Evolutionary conservation across 1,139 yeast species (phyloP).

Genomic region (Nakaseomyces nivariensis): DNA sequence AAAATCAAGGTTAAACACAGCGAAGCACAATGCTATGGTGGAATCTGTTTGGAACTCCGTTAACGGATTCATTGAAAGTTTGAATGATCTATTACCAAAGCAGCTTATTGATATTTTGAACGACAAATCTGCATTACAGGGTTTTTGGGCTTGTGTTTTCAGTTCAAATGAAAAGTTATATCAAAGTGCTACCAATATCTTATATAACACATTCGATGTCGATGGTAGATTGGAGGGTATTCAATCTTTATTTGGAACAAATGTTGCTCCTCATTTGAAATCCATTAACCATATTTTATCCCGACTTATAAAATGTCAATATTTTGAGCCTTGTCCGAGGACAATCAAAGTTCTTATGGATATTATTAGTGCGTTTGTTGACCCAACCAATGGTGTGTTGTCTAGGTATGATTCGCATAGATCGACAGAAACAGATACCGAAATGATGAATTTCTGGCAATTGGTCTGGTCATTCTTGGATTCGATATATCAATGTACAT

Average conservation of each 20-base stretch:
- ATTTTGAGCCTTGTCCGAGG: constrained; percentile 68
- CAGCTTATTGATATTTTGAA: constrained; percentile 36
- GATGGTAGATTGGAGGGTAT: constrained; percentile 67
- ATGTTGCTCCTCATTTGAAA: constrained; percentile 36
- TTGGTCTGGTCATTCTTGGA: constrained; percentile 61
- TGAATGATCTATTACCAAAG: constrained; percentile 38
- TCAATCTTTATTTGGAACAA: constrained; percentile 39
- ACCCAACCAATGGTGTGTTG: constrained; percentile 54
- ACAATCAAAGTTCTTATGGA: constrained; percentile 71
- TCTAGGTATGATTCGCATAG: constrained; percentile 24
- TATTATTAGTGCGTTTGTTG: constrained; percentile 50
- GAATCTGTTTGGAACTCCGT: constrained; percentile 22
- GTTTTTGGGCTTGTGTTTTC: constrained; percentile 63
- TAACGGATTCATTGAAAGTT: constrained; percentile 28
- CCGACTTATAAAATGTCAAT: constrained; percentile 39
- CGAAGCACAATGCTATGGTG: constrained; percentile 24
- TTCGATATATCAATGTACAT: constrained; percentile 57
- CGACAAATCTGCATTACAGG: constrained; percentile 34
- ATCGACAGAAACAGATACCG: constrained; percentile 17
- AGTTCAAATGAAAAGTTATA: constrained; percentile 44
- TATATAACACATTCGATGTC: constrained; percentile 72
- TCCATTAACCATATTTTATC: constrained; percentile 42
- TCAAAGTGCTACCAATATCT: constrained; percentile 60
- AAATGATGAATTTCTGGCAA: constrained; percentile 46
- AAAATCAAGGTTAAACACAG: constrained; percentile 10